Evolutionary conservation across 768 basidiomycete genomes (phyloP).

Genomic region (Suillus ampliporus): DNA sequence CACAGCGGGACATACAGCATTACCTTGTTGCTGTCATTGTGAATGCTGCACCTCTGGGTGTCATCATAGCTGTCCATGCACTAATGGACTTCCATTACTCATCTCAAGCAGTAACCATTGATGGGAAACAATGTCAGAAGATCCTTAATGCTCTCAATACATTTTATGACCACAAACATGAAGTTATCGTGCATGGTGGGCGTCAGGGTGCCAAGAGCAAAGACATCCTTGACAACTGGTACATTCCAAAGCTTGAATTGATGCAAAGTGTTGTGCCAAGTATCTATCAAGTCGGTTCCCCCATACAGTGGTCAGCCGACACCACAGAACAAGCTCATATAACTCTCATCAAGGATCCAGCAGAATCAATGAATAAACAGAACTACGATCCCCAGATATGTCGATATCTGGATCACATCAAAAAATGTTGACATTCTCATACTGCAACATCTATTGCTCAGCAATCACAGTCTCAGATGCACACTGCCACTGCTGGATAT

Average conservation of each 20-base stretch:
- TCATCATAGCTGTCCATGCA: conserved; percentile 40
- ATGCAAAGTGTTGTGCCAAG: conserved; percentile 39
- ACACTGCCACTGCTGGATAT: background rate
- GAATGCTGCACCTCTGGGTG: conserved; percentile 32
- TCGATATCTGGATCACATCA: conserved; percentile 32
- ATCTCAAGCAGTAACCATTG: conserved; percentile 37
- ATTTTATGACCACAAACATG: conserved; percentile 43
- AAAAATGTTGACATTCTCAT: conserved; percentile 35
- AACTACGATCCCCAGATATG: conserved; percentile 43
- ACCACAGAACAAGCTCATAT: conserved; percentile 42
- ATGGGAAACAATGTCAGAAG: conserved; percentile 21
- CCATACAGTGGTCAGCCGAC: conserved; percentile 44
- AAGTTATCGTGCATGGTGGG: conserved; percentile 40
- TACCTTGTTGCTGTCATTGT: conserved; percentile 41
- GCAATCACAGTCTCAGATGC: background rate
- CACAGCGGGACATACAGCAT: conserved; percentile 43
- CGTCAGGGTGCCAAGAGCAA: conserved; percentile 27
- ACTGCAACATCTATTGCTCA: background rate
- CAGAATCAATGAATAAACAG: conserved; percentile 32
- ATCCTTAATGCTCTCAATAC: conserved; percentile 30
- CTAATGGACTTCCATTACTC: conserved; percentile 45
- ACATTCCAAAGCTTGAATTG: conserved; percentile 50
- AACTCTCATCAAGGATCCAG: conserved; percentile 37
- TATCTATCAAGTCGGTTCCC: conserved; percentile 34
- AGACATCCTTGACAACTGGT: conserved; percentile 37